Base-by-base conservation (phyloP, 2,329 filamentous ascomycete species). In the Orbilia ellipsospora region DNA sequence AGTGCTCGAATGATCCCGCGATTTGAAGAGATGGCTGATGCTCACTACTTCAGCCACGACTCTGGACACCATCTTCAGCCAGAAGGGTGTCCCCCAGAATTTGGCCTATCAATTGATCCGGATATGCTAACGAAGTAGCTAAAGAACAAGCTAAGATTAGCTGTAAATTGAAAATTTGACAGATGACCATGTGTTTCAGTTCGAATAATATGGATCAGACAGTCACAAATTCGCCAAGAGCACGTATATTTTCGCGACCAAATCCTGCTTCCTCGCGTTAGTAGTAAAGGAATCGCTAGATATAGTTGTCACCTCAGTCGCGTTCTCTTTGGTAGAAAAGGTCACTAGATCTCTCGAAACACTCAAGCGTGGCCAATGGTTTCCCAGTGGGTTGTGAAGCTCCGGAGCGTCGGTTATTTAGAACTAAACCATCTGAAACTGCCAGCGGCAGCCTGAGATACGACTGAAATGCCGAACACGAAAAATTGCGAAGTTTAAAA, bases 161-260 rank as follows among this genome's bases (percentile, higher is more conserved):
- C 42, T 5, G 42, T 15, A 4, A 15, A 18, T 52, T 23, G 20
- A 16, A 52, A 52, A 18, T 26, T n/a, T 23, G 20, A 56, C 65
- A 69, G 45, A 69, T 69, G 56, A 69, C 57, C 65, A 55, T 62
- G 36, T 69, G 42, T 69, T 50, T 31, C 23, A 55, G 26, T 48
- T 57, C 40, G 8, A 18, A 50, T 15, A 61, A 59, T 61, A 36
- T 62, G 65, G 65, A 69, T 62, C 65, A 69, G 16, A 68, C 64
- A 42, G 54, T 57, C 64, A 68, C 54, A 36, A 60, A 15, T 16
- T 23, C 15, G 18, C 18, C 48, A 52, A 52, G 48, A 1, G 20
- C 48, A 52, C 48, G 48, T 52, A 52, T 8, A 2, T 52, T 52
- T 52, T 18, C 44, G 44, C 44, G 44, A 48, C 16, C 16, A 15